A percentile compares a stretch with the other conserved stretches of the same genome.
These are phyloP conservation scores for Xylariaceae sp. DNA, from an alignment of 2,329 filamentous ascomycete genomes.

Conservation along the genomic window DNA sequence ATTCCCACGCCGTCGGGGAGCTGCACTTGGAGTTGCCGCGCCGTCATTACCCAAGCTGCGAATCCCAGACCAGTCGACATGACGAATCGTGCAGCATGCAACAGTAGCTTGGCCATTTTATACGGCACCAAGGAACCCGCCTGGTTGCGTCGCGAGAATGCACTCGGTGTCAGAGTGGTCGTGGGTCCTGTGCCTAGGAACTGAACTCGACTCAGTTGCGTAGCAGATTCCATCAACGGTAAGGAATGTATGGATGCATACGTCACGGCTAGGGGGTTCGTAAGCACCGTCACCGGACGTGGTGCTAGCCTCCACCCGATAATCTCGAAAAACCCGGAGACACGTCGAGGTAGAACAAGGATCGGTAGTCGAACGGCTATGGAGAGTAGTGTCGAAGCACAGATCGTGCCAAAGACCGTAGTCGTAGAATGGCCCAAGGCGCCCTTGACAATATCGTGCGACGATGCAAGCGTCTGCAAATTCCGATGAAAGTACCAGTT, in stretches of 20 bases:
- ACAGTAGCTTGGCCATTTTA: conserved; percentile 80
- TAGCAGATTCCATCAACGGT: conserved; percentile 69
- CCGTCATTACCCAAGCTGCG: conserved; percentile 93
- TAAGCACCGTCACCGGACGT: conserved; percentile 76
- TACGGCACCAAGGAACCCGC: conserved; percentile 69
- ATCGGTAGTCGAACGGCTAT: conserved; percentile 79
- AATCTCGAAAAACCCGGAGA: conserved; percentile 61
- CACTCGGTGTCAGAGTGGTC: conserved; percentile 60
- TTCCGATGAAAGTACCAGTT: conserved; percentile 99
- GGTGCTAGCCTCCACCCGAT: conserved; percentile 77
- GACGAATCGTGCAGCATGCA: conserved; percentile 85
- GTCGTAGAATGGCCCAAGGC: conserved; percentile 76
- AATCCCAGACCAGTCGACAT: conserved; percentile 89
- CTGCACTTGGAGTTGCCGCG: conserved; percentile 65
- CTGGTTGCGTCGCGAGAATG: conserved; percentile 41
- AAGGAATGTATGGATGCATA: conserved; percentile 93
- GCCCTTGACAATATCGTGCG: conserved; percentile 74
- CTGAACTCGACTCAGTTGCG: conserved; percentile 74
- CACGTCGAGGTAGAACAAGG: conserved; percentile 70
- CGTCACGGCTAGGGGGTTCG: conserved; percentile 86
- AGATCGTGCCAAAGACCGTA: conserved; percentile 88
- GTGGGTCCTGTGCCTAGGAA: conserved; percentile 73
- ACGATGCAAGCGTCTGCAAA: conserved; percentile 68
- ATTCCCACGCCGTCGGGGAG: conserved; percentile 49
- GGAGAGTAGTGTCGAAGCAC: conserved; percentile 75